phyloP scores from a whole-genome alignment of 345 rosid species.

The Boechera stricta region DNA sequence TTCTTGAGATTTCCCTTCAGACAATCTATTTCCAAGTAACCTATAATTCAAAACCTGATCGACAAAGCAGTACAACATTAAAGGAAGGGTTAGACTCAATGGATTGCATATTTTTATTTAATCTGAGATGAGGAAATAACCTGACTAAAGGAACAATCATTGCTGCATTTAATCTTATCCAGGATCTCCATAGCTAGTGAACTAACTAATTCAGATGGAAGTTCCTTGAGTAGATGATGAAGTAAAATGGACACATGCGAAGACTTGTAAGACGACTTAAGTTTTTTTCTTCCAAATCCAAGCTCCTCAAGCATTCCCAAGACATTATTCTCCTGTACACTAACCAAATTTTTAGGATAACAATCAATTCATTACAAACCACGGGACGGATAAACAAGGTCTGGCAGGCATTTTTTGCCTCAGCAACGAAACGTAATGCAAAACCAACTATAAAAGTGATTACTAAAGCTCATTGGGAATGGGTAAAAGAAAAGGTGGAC shows the following conservation, averaged over 20 bases:
- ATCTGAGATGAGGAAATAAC: conserved; percentile 43
- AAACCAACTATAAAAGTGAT: neutral
- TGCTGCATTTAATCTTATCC: conserved; percentile 68
- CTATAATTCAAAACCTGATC: conserved; percentile 80
- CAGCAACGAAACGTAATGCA: neutral
- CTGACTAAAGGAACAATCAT: conserved; percentile 75
- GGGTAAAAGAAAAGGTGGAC: neutral
- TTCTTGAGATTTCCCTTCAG: conserved; percentile 55
- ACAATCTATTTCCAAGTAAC: conserved; percentile 80
- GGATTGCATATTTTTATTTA: neutral
- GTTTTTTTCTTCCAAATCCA: conserved; percentile 64
- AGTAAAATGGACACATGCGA: conserved; percentile 72
- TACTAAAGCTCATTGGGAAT: neutral
- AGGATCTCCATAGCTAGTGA: conserved; percentile 67
- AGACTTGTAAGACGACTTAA: conserved; percentile 47
- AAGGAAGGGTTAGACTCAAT: conserved; percentile 22
- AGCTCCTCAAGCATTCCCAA: conserved; percentile 60
- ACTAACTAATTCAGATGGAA: conserved; percentile 68
- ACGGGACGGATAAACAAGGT: conserved; percentile 14
- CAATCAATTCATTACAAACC: conserved; percentile 42
- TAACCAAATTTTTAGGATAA: conserved; percentile 49
- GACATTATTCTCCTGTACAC: conserved; percentile 49
- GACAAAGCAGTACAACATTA: conserved; percentile 25
- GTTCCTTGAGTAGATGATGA: conserved; percentile 78
- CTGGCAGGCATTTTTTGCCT: neutral